Evolutionary conservation across 2,329 filamentous ascomycete genomes (phyloP).

Genomic region (Fusarium sp.): DNA sequence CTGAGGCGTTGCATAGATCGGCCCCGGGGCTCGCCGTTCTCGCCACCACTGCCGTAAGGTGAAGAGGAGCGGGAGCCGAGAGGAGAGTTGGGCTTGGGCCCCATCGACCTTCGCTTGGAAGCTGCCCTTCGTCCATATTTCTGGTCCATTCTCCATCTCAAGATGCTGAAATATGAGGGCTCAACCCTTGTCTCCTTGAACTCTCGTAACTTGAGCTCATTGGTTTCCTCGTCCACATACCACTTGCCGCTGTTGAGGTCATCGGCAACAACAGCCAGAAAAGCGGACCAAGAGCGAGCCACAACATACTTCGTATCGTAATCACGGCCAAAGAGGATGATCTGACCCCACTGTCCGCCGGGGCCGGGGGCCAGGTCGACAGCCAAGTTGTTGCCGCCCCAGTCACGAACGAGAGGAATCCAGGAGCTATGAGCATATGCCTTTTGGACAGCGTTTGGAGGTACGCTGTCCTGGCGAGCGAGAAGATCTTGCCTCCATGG

Average conservation of each 20-base stretch:
- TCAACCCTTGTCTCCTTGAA: constrained; percentile 92
- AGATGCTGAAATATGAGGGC: constrained; percentile 91
- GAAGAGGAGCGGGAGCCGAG: constrained; percentile 62
- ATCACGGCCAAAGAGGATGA: constrained; percentile 96
- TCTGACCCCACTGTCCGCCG: constrained; percentile 91
- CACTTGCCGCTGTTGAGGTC: constrained; percentile 91
- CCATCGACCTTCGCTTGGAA: constrained; percentile 64
- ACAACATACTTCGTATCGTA: constrained; percentile 99
- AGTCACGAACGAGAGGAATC: constrained; percentile 96
- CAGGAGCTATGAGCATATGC: constrained; percentile 93
- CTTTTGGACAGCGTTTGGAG: constrained; percentile 86
- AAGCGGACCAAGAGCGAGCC: constrained; percentile 88
- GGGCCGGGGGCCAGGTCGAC: constrained; percentile 93
- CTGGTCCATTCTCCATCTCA: constrained; percentile 95
- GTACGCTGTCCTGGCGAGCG: constrained; percentile 87
- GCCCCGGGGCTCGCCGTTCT: constrained; percentile 72
- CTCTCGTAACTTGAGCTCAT: constrained; percentile 90
- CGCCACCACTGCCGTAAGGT: constrained; percentile 74
- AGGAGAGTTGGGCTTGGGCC: constrained; percentile 58
- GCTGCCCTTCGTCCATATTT: constrained; percentile 80
- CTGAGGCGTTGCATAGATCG: constrained; percentile 77
- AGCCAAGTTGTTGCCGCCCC: constrained; percentile 98
- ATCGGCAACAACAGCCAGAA: constrained; percentile 88
- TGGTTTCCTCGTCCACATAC: constrained; percentile 90
- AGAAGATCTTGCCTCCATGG: constrained; percentile 87